Conservation (phyloP, 129 eudicot species). For the Flaveria trinervia region DNA sequence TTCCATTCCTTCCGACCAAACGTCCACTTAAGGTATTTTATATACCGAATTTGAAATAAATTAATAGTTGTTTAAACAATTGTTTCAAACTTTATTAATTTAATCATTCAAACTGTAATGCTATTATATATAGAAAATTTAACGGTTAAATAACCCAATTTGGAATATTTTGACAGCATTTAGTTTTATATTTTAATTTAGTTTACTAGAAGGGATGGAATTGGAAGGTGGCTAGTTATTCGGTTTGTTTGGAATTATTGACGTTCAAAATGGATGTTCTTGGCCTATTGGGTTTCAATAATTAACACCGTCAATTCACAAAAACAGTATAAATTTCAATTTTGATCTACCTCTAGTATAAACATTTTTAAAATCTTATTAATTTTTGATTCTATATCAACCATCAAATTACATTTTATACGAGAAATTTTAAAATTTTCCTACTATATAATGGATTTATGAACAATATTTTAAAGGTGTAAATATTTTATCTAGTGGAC, state of each 20-base stretch:
- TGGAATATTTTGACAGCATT: background rate
- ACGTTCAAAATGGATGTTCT: conserved; percentile 4
- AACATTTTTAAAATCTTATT: no score
- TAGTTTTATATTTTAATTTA: background rate
- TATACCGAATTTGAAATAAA: background rate
- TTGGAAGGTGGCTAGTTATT: background rate
- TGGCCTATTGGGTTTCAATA: background rate
- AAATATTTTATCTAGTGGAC: no score
- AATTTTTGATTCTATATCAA: no score
- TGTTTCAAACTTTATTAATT: background rate
- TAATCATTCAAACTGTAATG: background rate
- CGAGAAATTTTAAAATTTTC: no score
- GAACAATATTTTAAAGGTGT: no score
- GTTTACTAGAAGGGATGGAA: background rate
- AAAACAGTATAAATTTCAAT: no score
- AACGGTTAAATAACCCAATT: no score
- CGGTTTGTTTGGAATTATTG: background rate
- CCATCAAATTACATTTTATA: no score
- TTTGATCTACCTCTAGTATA: no score
- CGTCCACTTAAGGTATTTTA: background rate
- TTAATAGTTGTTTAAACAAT: background rate
- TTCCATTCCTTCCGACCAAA: no score
- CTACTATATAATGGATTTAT: no score
- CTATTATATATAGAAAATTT: no score
- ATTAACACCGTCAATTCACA: background rate